Conservation (phyloP, 2,329 filamentous ascomycete genomes). For the Magnaporthiopsis rhizophila region DNA sequence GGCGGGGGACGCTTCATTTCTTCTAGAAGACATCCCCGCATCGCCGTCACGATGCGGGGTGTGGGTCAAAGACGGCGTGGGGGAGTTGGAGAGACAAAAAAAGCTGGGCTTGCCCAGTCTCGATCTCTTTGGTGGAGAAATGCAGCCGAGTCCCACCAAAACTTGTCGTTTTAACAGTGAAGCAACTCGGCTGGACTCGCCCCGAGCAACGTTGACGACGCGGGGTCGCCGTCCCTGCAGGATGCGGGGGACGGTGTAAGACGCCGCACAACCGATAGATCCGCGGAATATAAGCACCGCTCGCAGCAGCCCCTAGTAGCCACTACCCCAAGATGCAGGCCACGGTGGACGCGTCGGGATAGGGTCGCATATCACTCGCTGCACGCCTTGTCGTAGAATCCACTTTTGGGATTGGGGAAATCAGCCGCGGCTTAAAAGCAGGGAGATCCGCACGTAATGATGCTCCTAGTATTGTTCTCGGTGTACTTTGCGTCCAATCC, state of each 20-base stretch:
- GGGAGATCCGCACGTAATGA: neutral
- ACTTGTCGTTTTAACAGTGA: too few species aligned
- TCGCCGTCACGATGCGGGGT: neutral
- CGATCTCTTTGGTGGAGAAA: constrained; percentile 11
- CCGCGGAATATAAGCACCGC: neutral
- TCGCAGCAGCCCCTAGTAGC: neutral
- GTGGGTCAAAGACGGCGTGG: neutral
- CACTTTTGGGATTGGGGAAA: neutral
- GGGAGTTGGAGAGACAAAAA: neutral
- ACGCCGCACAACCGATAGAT: neutral
- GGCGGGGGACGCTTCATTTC: neutral
- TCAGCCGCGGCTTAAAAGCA: neutral
- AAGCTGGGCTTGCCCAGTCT: too few species aligned
- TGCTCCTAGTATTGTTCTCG: neutral
- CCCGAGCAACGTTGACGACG: neutral
- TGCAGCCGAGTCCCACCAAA: neutral
- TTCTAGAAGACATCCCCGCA: neutral
- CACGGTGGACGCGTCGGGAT: neutral
- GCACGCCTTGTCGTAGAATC: neutral
- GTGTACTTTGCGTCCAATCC: neutral
- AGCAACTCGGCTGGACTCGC: neutral
- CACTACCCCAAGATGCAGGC: neutral
- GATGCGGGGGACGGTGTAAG: neutral
- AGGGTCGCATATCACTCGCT: neutral
- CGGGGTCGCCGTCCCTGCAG: too few species aligned